These are phyloP conservation scores for Metschnikowia shivogae DNA, from an alignment of 805 yeast species.

Conservation along the genomic window DNA sequence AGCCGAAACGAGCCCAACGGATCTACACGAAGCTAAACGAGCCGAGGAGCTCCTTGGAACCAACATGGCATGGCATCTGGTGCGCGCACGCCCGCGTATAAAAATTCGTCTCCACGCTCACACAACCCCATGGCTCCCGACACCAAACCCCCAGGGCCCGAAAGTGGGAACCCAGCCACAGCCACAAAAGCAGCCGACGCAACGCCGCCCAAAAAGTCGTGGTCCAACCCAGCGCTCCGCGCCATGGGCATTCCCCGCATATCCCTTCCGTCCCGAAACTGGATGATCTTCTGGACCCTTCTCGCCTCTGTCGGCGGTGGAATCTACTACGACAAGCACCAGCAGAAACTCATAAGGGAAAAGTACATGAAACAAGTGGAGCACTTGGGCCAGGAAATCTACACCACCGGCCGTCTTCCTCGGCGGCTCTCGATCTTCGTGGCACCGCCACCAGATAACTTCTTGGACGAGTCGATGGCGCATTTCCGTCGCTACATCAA, in stretches of 20 bases:
- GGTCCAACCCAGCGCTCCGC: constrained; percentile 72
- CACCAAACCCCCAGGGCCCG: constrained; percentile 2
- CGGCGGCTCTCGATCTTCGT: constrained; percentile 77
- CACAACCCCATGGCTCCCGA: background rate
- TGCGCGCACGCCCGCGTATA: constrained; percentile 2
- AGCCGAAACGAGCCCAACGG: too few species aligned
- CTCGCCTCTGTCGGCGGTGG: constrained; percentile 69
- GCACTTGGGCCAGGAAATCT: constrained; percentile 43
- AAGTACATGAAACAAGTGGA: constrained; percentile 63
- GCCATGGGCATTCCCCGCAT: constrained; percentile 81
- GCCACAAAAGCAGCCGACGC: background rate
- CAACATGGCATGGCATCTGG: background rate
- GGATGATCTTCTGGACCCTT: constrained; percentile 85
- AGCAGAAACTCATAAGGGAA: constrained; percentile 62
- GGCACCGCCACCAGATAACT: constrained; percentile 97
- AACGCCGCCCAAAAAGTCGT: constrained; percentile 35
- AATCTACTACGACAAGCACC: constrained; percentile 68
- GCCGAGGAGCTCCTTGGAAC: background rate
- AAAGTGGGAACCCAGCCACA: background rate
- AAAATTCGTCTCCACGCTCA: background rate
- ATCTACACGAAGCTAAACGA: too few species aligned
- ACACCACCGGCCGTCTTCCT: constrained; percentile 50
- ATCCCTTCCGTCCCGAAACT: constrained; percentile 83
- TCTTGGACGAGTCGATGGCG: constrained; percentile 65
- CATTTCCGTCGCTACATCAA: constrained; percentile 77